A percentile compares a stretch with the other conserved stretches of the same genome.
phyloP scores from a whole-genome alignment of 148 eudicot genomes.

The Limonium bicolor region DNA sequence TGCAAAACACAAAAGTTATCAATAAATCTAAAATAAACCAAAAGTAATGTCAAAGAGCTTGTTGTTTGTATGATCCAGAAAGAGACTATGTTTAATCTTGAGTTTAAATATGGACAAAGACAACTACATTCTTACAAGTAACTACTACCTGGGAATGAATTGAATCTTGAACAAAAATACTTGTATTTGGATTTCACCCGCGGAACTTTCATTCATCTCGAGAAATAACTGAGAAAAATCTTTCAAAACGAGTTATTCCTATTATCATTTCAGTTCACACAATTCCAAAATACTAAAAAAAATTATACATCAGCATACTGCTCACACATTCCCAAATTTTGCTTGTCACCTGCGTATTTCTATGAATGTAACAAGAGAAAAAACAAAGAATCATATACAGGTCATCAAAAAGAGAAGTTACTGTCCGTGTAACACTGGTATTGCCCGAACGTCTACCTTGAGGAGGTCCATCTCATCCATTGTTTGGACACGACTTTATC shows the following conservation, averaged over 20 bases:
- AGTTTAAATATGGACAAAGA: no score
- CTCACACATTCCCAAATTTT: constrained; percentile 88
- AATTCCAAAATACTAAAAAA: background rate
- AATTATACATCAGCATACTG: constrained; percentile 17
- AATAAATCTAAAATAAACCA: no score
- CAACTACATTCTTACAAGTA: no score
- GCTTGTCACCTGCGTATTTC: constrained; percentile 73
- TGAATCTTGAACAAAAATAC: constrained; percentile 96
- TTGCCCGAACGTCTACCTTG: constrained; percentile 31
- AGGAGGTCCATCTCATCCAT: constrained; percentile 98
- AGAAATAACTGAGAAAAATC: constrained; percentile 50
- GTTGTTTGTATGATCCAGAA: background rate
- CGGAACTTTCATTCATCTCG: constrained; percentile 94
- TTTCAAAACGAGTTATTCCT: background rate
- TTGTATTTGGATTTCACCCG: constrained; percentile 80
- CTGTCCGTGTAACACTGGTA: background rate
- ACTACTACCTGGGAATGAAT: constrained; percentile 57
- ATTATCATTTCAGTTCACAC: background rate
- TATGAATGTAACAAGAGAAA: constrained; percentile 13
- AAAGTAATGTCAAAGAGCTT: no score
- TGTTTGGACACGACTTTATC: constrained; percentile 87
- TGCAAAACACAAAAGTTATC: constrained; percentile 22
- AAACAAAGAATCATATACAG: background rate
- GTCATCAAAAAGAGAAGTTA: background rate
- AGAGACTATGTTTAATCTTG: constrained; percentile 31